These are phyloP conservation scores for Sarcomyxa edulis DNA, from an alignment of 768 basidiomycete species.

Conservation along the genomic window DNA sequence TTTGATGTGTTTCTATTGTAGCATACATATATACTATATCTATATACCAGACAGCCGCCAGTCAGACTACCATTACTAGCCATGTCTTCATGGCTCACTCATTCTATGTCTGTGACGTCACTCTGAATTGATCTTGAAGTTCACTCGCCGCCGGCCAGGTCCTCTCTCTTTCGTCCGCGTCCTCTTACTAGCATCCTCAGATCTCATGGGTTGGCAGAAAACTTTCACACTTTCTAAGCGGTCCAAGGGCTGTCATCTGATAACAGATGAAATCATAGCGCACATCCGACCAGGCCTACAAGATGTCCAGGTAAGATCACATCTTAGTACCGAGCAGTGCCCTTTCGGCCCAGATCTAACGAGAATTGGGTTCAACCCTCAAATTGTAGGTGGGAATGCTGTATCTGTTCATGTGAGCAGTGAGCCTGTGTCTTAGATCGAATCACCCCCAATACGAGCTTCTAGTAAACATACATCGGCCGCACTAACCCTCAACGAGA, in stretches of 20 bases:
- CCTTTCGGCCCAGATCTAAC: not conserved
- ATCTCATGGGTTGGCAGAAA: conserved; percentile 89
- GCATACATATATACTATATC: too few relatives aligned
- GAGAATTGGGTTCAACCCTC: not conserved
- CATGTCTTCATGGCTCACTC: too few relatives aligned
- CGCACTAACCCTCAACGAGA: conserved; percentile 84
- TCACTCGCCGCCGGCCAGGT: too few relatives aligned
- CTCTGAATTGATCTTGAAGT: too few relatives aligned
- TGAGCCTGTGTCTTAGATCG: not conserved
- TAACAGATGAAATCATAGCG: conserved; percentile 69
- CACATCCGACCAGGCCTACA: conserved; percentile 68
- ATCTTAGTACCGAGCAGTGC: not conserved
- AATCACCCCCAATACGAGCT: not conserved
- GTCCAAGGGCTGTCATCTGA: conserved; percentile 71
- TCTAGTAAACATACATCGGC: conserved; percentile 64
- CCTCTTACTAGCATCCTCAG: too few relatives aligned
- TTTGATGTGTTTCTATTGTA: not conserved
- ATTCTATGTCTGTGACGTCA: too few relatives aligned
- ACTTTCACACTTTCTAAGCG: conserved; percentile 60
- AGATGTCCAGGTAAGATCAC: conserved; percentile 48
- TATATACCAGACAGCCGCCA: too few relatives aligned
- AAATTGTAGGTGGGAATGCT: conserved; percentile 70
- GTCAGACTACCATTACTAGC: too few relatives aligned
- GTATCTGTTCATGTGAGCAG: conserved; percentile 80
- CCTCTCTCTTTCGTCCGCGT: too few relatives aligned